A percentile compares a stretch with the other conserved stretches of the same genome.
phyloP scores from a whole-genome alignment of 2,329 filamentous ascomycete genomes.

The Aspergillus hortae region DNA sequence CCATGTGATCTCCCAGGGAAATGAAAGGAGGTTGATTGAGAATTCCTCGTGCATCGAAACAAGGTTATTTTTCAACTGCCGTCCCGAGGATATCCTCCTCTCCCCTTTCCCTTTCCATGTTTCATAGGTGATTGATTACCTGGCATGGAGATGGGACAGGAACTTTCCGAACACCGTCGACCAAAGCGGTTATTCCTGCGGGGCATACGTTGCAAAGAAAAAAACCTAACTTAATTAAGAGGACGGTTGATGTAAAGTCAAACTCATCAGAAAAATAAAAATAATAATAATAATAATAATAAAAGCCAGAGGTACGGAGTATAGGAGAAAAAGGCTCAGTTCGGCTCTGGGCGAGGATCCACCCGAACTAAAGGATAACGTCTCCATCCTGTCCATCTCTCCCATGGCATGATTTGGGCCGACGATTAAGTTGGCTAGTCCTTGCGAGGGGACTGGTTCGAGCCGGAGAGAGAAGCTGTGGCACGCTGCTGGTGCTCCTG shows the following conservation, averaged over 20 bases:
- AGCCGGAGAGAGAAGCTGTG: not conserved
- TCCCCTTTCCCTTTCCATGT: not conserved
- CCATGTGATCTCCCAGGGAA: not conserved
- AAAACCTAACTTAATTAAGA: constrained; percentile 6
- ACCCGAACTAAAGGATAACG: not conserved
- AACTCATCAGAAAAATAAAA: not conserved
- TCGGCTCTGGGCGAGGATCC: not conserved
- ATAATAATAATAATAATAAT: not conserved
- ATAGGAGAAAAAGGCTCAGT: not conserved
- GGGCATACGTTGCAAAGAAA: constrained; percentile 4
- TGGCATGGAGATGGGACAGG: constrained; percentile 1
- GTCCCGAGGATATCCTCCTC: constrained; percentile 15
- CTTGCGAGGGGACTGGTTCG: not conserved
- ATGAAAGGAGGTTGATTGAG: constrained; percentile 1
- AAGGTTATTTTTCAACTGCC: constrained; percentile 13
- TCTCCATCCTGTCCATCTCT: not conserved
- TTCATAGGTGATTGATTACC: not conserved
- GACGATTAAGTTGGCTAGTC: not conserved
- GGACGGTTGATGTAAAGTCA: not conserved
- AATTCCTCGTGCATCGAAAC: constrained; percentile 3
- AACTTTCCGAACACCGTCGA: constrained; percentile 7
- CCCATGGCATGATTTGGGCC: not conserved
- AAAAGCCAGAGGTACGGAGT: not conserved
- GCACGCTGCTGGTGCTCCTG: not conserved
- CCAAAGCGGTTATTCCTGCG: constrained; percentile 9